Evolutionary conservation across 176 grass and related monocot genomes (phyloP).

Genomic region (Rhynchospora pubera): DNA sequence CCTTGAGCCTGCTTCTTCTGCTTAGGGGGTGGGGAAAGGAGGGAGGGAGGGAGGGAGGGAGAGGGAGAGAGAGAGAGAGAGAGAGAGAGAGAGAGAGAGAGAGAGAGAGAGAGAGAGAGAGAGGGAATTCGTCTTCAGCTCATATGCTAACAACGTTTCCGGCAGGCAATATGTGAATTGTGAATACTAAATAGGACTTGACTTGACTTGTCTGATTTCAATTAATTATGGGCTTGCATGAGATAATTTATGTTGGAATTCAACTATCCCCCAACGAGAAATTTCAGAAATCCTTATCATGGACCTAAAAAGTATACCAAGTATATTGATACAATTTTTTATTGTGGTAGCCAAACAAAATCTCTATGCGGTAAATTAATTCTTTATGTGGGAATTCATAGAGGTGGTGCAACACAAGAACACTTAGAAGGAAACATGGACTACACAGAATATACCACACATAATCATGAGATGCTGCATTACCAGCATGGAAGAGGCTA

Average conservation of each 20-base stretch:
- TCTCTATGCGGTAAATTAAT: neutral
- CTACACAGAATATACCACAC: conserved; percentile 3
- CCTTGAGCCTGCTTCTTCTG: conserved; percentile 70
- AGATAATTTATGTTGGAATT: neutral
- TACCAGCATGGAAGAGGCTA: conserved; percentile 91
- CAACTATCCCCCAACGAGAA: neutral
- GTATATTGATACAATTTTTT: neutral
- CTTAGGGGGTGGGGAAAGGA: neutral
- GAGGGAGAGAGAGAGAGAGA: neutral
- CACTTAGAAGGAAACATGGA: neutral
- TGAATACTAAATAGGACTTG: neutral
- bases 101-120: neutral
- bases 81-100: too few relatives aligned
- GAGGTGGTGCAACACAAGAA: neutral
- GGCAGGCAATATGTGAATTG: too few relatives aligned
- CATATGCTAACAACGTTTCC: neutral
- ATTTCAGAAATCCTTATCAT: neutral
- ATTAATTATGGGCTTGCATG: neutral
- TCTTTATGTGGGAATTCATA: neutral
- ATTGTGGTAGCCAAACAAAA: neutral
- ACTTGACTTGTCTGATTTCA: neutral
- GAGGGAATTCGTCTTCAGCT: neutral
- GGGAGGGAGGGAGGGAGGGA: neutral
- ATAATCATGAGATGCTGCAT: conserved; percentile 5
- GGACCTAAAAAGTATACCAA: neutral